Conservation (phyloP, 2,329 filamentous ascomycete genomes). For the Colletotrichum sp. region DNA sequence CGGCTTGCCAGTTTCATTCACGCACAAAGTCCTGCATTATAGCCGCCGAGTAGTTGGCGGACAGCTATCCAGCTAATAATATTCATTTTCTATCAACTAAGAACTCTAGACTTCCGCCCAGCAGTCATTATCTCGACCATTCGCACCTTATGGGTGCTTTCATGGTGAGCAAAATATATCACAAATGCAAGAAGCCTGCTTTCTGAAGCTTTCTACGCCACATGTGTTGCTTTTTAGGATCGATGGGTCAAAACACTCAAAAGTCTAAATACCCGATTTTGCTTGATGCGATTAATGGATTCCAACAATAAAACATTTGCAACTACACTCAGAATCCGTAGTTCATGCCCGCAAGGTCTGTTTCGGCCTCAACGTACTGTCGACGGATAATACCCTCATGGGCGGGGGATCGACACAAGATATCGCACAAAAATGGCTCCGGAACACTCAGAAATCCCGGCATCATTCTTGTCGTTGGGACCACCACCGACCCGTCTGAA, state of each 20-base stretch:
- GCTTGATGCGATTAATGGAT: not conserved
- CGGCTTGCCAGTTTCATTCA: too few species aligned
- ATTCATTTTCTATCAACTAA: too few species aligned
- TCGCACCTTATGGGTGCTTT: too few species aligned
- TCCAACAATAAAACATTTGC: accelerated
- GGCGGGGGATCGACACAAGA: not conserved
- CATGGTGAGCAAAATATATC: accelerated
- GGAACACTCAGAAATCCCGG: not conserved
- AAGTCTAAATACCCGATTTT: too few species aligned
- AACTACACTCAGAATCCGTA: not conserved
- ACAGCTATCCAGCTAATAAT: too few species aligned
- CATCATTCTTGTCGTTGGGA: not conserved
- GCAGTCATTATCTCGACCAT: too few species aligned
- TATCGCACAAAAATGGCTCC: not conserved
- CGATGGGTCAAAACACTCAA: not conserved
- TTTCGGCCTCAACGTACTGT: not conserved
- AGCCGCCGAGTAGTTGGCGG: too few species aligned
- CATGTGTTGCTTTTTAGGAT: not conserved
- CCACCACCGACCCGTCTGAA: not conserved
- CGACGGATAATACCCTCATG: not conserved
- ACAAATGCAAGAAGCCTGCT: too few species aligned
- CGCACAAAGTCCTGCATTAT: too few species aligned
- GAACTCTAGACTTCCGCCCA: too few species aligned
- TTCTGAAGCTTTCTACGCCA: too few species aligned
- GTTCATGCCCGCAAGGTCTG: not conserved